A percentile compares a stretch with the other conserved stretches of the same genome.
Conservation (phyloP, 1,284 basidiomycete species). For the Tilletia caries region DNA sequence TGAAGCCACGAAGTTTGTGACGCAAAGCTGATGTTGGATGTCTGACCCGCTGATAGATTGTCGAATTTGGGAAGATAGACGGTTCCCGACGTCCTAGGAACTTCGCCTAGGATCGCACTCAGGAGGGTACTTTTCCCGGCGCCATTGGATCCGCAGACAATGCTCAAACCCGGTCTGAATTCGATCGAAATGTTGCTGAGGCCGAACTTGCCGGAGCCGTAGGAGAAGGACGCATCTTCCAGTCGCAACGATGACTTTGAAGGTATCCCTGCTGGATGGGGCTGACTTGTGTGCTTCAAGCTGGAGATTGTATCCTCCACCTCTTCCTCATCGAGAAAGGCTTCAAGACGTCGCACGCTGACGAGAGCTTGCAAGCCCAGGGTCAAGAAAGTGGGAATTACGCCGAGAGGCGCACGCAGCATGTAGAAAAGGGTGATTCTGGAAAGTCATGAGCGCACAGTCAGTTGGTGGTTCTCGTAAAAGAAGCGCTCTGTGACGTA, state of each 20-base stretch:
- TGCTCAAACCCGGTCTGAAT: conserved; percentile 11
- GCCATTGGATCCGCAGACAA: conserved; percentile 20
- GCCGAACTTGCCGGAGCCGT: conserved; percentile 5
- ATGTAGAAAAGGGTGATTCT: conserved; percentile 63
- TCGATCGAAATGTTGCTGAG: background rate
- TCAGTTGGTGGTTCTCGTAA: conserved; percentile 59
- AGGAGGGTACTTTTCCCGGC: conserved; percentile 30
- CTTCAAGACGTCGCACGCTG: conserved; percentile 29
- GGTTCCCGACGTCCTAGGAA: conserved; percentile 1
- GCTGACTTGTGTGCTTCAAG: background rate
- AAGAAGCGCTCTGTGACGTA: conserved; percentile 56
- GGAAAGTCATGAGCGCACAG: background rate
- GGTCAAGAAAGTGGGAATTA: conserved; percentile 21
- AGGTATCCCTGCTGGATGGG: background rate
- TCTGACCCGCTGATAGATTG: conserved; percentile 13
- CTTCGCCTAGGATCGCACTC: conserved; percentile 15
- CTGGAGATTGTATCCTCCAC: conserved; percentile 15
- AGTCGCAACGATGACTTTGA: background rate
- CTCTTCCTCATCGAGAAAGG: conserved; percentile 30
- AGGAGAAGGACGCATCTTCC: conserved; percentile 6
- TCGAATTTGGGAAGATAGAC: conserved; percentile 8
- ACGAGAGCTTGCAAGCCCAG: conserved; percentile 20
- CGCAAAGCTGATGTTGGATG: conserved; percentile 26
- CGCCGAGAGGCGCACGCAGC: conserved; percentile 7
- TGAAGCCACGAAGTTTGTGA: conserved; percentile 27